Conservation (phyloP, 257 asterid species). For the Linderniella brevidens region DNA sequence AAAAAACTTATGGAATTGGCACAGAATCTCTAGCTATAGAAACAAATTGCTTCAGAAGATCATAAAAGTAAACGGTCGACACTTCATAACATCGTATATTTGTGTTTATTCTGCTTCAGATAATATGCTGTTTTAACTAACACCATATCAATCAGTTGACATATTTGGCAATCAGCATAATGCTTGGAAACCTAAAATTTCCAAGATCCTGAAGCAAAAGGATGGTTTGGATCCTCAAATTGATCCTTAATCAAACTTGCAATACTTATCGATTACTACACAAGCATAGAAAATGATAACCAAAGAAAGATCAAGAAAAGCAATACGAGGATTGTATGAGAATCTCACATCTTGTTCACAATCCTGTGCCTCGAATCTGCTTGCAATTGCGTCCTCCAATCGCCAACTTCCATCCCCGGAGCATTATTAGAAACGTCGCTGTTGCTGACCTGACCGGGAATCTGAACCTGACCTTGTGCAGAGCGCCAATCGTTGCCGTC, state of each 20-base stretch:
- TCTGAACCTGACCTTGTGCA: constrained; percentile 33
- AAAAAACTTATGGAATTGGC: too few relatives aligned
- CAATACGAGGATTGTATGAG: not conserved
- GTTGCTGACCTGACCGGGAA: constrained; percentile 34
- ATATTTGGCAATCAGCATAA: not conserved
- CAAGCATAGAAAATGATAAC: constrained; percentile 5
- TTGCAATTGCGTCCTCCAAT: constrained; percentile 65
- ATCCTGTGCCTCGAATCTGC: constrained; percentile 53
- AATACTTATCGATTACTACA: not conserved
- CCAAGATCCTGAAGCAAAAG: too few relatives aligned
- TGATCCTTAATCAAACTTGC: too few relatives aligned
- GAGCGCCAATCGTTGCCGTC: constrained; percentile 51
- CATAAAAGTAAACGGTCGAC: too few relatives aligned
- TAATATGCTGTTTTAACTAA: too few relatives aligned
- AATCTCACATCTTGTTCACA: constrained; percentile 48
- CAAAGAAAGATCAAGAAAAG: not conserved
- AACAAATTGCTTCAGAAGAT: too few relatives aligned
- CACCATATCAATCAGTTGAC: too few relatives aligned
- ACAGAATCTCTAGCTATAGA: too few relatives aligned
- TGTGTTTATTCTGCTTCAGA: too few relatives aligned
- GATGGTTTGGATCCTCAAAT: too few relatives aligned
- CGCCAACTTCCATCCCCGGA: constrained; percentile 39
- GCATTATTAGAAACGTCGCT: constrained; percentile 23
- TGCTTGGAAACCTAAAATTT: not conserved
- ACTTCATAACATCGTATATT: too few relatives aligned